Conservation (phyloP, 257 asterid genomes). For the Euphrasia confusa region DNA sequence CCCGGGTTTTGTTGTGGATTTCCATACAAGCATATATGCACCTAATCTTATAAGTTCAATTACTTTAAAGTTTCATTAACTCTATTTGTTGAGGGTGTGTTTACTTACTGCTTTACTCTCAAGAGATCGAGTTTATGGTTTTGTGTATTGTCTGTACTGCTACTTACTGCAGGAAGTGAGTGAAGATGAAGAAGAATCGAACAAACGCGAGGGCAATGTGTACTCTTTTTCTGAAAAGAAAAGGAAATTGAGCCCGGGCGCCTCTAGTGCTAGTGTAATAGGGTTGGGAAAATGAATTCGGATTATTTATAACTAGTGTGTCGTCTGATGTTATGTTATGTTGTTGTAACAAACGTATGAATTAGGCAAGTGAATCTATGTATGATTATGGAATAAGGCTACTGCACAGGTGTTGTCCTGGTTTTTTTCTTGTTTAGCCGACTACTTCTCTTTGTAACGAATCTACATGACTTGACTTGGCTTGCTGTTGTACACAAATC, state of each 20-base stretch:
- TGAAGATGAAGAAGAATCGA: constrained; percentile 26
- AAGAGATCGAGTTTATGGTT: not conserved
- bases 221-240: not conserved
- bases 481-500: no score
- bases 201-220: constrained; percentile 3
- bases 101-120: not conserved
- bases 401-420: no score
- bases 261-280: constrained; percentile 15
- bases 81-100: no score
- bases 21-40: no score
- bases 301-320: not conserved
- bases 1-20: no score
- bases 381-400: not conserved
- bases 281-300: no score
- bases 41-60: no score
- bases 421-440: no score
- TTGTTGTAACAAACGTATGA: constrained; percentile 11
- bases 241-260: not conserved
- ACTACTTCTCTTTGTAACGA: no score
- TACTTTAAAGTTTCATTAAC: no score
- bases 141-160: constrained; percentile 17
- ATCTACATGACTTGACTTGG: no score
- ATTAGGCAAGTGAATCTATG: not conserved
- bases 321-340: not conserved
- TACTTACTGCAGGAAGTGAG: constrained; percentile 29